These are phyloP conservation scores for Fusarium scirpi DNA, from an alignment of 2,329 filamentous ascomycete genomes.

Conservation along the genomic window DNA sequence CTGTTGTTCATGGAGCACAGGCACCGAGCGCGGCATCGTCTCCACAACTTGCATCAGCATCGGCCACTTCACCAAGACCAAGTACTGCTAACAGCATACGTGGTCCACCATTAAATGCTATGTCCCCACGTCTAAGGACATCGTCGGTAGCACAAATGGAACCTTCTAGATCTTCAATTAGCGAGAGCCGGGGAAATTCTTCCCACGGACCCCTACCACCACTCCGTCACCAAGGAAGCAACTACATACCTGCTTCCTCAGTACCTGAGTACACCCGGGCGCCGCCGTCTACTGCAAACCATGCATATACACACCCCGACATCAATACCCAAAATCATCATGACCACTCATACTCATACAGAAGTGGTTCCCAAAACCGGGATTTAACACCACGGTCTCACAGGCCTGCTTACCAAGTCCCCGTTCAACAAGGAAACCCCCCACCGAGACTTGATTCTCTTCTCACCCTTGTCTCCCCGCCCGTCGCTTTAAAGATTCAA, in stretches of 20 bases:
- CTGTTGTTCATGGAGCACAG: not conserved
- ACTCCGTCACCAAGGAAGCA: not conserved
- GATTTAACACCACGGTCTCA: slow-evolving; percentile 9
- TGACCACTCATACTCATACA: slow-evolving; percentile 4
- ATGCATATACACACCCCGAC: not conserved
- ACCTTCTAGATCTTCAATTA: not conserved
- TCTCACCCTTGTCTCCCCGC: not conserved
- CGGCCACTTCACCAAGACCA: not conserved
- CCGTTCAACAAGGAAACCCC: not conserved
- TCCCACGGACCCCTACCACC: slow-evolving; percentile 1
- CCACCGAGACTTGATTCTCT: not conserved
- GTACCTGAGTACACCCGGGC: not conserved
- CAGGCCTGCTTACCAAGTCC: not conserved
- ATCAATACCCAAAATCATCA: not conserved
- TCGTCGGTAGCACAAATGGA: not conserved
- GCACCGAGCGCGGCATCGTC: not conserved
- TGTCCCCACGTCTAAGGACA: not conserved
- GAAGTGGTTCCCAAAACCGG: not conserved
- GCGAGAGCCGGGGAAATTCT: not conserved
- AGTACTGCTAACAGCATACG: not conserved
- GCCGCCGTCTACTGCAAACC: not conserved
- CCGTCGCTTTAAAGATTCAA: not conserved
- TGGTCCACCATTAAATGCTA: not conserved
- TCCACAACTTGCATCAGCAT: not conserved
- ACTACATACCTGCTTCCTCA: not conserved